phyloP scores from a whole-genome alignment of 2,329 filamentous ascomycete species.

The Ceratocystiopsis brevicomis region DNA sequence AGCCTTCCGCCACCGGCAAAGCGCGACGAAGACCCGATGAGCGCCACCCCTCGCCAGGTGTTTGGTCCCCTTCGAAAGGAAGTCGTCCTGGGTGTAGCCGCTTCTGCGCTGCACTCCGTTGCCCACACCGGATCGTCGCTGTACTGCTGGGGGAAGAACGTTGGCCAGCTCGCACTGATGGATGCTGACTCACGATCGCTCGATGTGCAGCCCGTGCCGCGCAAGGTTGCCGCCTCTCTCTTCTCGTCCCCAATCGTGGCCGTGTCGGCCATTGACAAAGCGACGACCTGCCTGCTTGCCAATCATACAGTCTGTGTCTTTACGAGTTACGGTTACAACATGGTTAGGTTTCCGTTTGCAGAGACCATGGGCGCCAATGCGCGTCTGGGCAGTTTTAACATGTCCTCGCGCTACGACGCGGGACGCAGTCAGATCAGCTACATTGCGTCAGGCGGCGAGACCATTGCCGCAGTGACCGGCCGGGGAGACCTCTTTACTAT shows the following conservation, averaged over 20 bases:
- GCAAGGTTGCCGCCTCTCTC: constrained; percentile 74
- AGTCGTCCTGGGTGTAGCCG: constrained; percentile 59
- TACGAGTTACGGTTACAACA: constrained; percentile 89
- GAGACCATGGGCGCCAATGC: constrained; percentile 44
- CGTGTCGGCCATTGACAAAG: constrained; percentile 76
- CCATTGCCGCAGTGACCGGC: constrained; percentile 70
- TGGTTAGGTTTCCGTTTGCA: constrained; percentile 58
- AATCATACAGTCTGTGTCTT: constrained; percentile 87
- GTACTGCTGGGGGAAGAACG: constrained; percentile 90
- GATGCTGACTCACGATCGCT: constrained; percentile 88
- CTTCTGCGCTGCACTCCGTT: constrained; percentile 80
- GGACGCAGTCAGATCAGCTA: constrained; percentile 47
- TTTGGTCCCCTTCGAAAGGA: constrained; percentile 87
- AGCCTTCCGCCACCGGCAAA: constrained; percentile 44
- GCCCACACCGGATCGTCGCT: constrained; percentile 65
- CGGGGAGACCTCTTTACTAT: constrained; percentile 80
- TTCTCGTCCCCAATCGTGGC: constrained; percentile 55
- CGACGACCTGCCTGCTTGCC: constrained; percentile 68
- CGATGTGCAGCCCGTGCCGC: constrained; percentile 61
- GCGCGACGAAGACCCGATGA: constrained; percentile 69
- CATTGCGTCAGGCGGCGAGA: constrained; percentile 73
- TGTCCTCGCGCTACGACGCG: constrained; percentile 45
- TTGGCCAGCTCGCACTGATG: constrained; percentile 82
- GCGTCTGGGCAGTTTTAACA: constrained; percentile 45
- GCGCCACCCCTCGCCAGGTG: constrained; percentile 65